Evolutionary conservation across 2,329 filamentous ascomycete genomes (phyloP), one percentile per base, ranked within the genome.

Genomic region (Monilinia fructicola): DNA sequence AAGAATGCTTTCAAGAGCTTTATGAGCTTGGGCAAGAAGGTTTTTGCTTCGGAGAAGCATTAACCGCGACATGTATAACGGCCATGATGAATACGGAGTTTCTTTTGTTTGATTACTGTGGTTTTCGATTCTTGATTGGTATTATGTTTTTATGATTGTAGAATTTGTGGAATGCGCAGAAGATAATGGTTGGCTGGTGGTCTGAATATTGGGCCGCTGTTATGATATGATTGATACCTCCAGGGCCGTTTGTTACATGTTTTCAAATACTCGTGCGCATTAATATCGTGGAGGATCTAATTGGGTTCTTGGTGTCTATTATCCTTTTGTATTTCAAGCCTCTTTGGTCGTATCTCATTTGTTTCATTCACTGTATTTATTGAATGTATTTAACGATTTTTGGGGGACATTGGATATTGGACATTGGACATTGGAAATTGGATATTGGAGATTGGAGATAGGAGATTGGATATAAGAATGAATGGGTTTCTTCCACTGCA

Each of bases 21-120:
- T 4, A 64, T 64, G 38, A 31, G 42, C n/a, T 31, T 64, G 31
- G 65, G 60, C 28, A 67, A 67, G 54, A 67, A 64, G 59, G 65
- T 67, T 26, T 67, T 67, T 67, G 50, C 65, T 56, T 55, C 63
- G 18, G 63, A 26, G 18, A 59, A 59, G 54, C 28, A 38, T 38
- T 52, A 38, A 65, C 5, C 9, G 40, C 38, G 44, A 52, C 5
- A 50, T 61, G 58, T 61, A 61, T 40, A 50, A 61, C 44, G 58
- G 58, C 21, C 58, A 61, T 61, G n/a, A 38, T 61, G 31, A 50
- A 21, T 26, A 16, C 21, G 28, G 58, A 54, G 31, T 54, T 54
- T 65, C n/a, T 42, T 46, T 66, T 53, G 26, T 62, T 65, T 23
- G 54, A 40, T 56, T 38, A 23, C 42, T 44, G n/a, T 38, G 31